Evolutionary conservation across 2,329 filamentous ascomycete genomes (phyloP).

Genomic region (Magnaporthales sp.): DNA sequence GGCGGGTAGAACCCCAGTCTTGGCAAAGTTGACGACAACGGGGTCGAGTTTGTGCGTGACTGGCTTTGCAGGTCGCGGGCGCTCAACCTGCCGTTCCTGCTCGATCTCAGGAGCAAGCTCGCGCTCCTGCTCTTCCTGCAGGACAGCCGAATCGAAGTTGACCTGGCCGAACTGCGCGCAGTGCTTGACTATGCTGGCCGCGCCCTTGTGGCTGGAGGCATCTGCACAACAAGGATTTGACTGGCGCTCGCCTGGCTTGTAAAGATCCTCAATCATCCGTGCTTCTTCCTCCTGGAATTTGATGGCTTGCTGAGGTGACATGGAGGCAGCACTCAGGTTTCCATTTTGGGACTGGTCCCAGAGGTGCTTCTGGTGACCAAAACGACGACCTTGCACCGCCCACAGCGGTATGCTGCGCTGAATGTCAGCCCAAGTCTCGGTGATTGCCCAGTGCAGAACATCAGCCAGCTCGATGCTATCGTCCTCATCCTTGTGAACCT

Average conservation of each 20-base stretch:
- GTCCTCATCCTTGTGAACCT: slow-evolving; percentile 8
- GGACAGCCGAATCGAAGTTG: background rate
- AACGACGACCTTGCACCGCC: slow-evolving; percentile 49
- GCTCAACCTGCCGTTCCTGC: slow-evolving; percentile 45
- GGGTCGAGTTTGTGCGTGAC: slow-evolving; percentile 30
- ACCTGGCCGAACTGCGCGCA: background rate
- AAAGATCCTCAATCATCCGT: slow-evolving; percentile 40
- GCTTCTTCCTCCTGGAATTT: slow-evolving; percentile 45
- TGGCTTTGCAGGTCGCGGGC: slow-evolving; percentile 30
- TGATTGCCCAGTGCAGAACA: slow-evolving; percentile 51
- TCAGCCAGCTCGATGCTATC: slow-evolving; percentile 36
- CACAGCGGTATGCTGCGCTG: slow-evolving; percentile 46
- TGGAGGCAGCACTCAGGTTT: background rate
- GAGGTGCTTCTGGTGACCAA: slow-evolving; percentile 28
- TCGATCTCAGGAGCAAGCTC: slow-evolving; percentile 59
- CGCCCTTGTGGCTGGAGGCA: background rate
- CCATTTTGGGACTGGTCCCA: slow-evolving; percentile 18
- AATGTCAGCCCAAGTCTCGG: slow-evolving; percentile 35
- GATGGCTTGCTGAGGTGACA: slow-evolving; percentile 22
- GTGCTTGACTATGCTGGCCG: background rate
- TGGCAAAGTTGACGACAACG: slow-evolving; percentile 31
- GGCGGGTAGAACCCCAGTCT: slow-evolving; percentile 17
- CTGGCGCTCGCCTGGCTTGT: slow-evolving; percentile 26
- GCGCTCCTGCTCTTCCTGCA: slow-evolving; percentile 58
- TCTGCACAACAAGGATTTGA: background rate